phyloP scores from a whole-genome alignment of 129 eudicot species.

The Arctium minus region DNA sequence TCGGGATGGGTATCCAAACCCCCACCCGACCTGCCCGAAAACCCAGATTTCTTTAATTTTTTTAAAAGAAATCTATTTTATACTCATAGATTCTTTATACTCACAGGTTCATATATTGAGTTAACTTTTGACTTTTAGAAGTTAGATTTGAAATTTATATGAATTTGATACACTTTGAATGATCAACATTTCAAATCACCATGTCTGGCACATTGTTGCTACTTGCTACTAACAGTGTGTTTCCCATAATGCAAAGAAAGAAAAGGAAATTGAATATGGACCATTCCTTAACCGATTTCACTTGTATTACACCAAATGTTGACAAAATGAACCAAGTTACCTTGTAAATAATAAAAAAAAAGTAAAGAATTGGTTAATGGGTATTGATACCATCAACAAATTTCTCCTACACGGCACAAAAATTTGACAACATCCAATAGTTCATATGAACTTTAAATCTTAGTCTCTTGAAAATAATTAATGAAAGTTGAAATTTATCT shows the following conservation, averaged over 20 bases:
- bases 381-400: not conserved
- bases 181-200: not conserved
- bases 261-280: not conserved
- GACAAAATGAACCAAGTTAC: not conserved
- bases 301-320: not conserved
- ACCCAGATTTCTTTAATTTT: no score
- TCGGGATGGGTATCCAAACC: no score
- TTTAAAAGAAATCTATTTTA: no score
- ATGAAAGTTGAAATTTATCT: no score
- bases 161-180: not conserved
- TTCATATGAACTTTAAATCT: no score
- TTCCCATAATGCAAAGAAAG: not conserved
- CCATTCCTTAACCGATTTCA: not conserved
- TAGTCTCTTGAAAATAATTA: no score
- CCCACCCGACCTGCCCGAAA: no score
- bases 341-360: not conserved
- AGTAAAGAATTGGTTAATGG: not conserved
- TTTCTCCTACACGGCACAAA: not conserved
- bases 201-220: not conserved
- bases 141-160: not conserved
- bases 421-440: not conserved
- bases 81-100: not conserved
- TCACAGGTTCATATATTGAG: not conserved
- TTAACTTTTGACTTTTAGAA: not conserved
- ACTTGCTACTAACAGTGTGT: not conserved